These are phyloP conservation scores for Grammothele lineata DNA, from an alignment of 768 basidiomycete species.

Conservation along the genomic window DNA sequence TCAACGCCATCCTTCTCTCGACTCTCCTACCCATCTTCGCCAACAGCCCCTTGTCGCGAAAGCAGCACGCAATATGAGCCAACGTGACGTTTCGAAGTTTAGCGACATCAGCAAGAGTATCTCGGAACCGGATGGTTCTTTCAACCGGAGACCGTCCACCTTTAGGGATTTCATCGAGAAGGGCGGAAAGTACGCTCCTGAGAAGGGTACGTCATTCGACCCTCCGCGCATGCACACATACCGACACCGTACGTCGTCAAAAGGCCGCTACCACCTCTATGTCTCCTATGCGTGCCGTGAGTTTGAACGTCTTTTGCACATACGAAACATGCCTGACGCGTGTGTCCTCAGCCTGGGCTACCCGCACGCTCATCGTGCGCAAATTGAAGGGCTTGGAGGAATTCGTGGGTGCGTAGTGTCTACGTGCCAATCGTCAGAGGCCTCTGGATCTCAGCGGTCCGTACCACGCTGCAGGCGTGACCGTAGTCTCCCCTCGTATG, in stretches of 20 bases:
- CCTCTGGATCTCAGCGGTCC: not conserved
- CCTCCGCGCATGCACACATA: no score
- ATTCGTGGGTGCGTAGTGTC: slow-evolving; percentile 58
- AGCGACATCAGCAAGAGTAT: slow-evolving; percentile 55
- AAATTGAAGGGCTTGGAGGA: slow-evolving; percentile 91
- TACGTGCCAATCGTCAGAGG: not conserved
- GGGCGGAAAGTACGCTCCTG: slow-evolving; percentile 64
- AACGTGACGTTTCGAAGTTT: slow-evolving; percentile 31
- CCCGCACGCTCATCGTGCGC: slow-evolving; percentile 81
- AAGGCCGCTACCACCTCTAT: slow-evolving; percentile 89
- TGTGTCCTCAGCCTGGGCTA: slow-evolving; percentile 78
- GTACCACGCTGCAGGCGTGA: slow-evolving; percentile 48
- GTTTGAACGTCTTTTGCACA: slow-evolving; percentile 22
- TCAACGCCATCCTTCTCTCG: not conserved
- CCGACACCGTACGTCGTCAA: no score
- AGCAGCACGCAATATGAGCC: slow-evolving; percentile 6
- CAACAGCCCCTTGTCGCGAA: no score
- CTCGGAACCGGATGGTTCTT: slow-evolving; percentile 58
- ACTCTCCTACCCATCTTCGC: not conserved
- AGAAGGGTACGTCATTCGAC: slow-evolving; percentile 70
- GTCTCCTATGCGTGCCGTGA: slow-evolving; percentile 84
- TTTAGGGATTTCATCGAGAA: slow-evolving; percentile 55
- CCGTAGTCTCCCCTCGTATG: slow-evolving; percentile 85
- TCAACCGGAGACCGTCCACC: slow-evolving; percentile 44
- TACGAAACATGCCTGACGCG: not conserved